These are phyloP conservation scores for Bombardia bombarda DNA, from an alignment of 495 filamentous ascomycete genomes.

Conservation along the genomic window DNA sequence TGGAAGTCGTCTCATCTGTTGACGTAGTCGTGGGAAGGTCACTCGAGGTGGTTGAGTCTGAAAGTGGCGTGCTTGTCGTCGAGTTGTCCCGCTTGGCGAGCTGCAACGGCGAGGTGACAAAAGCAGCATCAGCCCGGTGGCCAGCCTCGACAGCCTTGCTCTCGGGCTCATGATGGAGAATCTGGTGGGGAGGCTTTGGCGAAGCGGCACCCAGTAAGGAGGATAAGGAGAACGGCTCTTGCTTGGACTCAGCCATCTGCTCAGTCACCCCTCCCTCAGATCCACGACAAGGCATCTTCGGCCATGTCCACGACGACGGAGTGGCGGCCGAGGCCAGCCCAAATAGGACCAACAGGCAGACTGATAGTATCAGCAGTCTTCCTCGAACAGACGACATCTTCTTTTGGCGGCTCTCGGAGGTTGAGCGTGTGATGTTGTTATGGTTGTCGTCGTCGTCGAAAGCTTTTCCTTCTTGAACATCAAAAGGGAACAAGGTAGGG, in stretches of 20 bases:
- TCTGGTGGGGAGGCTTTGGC: slow-evolving; percentile 27
- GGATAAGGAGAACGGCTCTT: slow-evolving; percentile 22
- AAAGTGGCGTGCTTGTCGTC: slow-evolving; percentile 3
- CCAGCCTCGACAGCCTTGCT: slow-evolving; percentile 24
- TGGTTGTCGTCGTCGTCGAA: background rate
- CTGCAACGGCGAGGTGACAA: slow-evolving; percentile 27
- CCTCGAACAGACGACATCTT: background rate
- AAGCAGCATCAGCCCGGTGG: slow-evolving; percentile 18
- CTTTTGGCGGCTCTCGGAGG: too few species aligned
- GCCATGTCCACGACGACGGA: background rate
- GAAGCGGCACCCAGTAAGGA: slow-evolving; percentile 26
- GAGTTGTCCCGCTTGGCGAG: slow-evolving; percentile 31
- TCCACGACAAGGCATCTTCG: slow-evolving; percentile 8
- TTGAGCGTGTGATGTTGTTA: too few species aligned
- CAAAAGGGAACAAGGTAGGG: background rate
- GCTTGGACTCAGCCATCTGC: slow-evolving; percentile 6
- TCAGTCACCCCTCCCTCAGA: slow-evolving; percentile 8
- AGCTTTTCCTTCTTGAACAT: background rate
- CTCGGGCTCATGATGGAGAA: slow-evolving; percentile 34
- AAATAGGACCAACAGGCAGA: background rate
- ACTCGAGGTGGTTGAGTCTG: background rate
- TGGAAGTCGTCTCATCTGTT: background rate
- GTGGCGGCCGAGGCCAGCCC: background rate
- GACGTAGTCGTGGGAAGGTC: background rate
- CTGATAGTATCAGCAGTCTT: background rate